phyloP scores from a whole-genome alignment of 345 rosid species.

The Euphorbia peplus region DNA sequence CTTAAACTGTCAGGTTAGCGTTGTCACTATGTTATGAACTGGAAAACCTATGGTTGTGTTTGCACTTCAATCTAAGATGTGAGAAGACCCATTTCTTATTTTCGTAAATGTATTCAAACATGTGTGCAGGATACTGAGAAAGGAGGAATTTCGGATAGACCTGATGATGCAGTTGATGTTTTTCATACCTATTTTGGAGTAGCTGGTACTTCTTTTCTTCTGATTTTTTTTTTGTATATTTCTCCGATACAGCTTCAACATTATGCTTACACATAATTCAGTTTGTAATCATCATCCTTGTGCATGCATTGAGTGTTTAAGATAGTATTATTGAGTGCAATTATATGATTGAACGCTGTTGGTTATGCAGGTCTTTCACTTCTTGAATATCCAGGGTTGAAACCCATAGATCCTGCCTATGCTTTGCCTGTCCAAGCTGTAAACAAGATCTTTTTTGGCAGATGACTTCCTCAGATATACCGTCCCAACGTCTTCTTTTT shows the following conservation, averaged over 20 bases:
- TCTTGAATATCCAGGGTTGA: conserved; percentile 81
- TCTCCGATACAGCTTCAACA: no score
- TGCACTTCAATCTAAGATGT: no score
- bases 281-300: no score
- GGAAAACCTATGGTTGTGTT: neutral
- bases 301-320: neutral
- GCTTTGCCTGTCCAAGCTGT: conserved; percentile 87
- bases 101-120: neutral
- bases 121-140: conserved; percentile 61
- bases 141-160: conserved; percentile 90
- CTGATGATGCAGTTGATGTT: conserved; percentile 83
- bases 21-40: conserved; percentile 11
- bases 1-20: conserved; percentile 69
- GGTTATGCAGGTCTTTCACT: conserved; percentile 73
- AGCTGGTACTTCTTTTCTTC: conserved; percentile 44
- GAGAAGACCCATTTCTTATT: neutral
- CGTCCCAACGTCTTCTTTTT: neutral
- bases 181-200: conserved; percentile 87
- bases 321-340: neutral
- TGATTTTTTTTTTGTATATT: neutral
- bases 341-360: no score
- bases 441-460: conserved; percentile 45
- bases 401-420: conserved; percentile 83
- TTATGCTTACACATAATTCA: no score
- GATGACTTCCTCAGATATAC: conserved; percentile 1